Base-by-base conservation (phyloP, 352 stramenopile genomes). In the Thraustochytrium sp. region DNA sequence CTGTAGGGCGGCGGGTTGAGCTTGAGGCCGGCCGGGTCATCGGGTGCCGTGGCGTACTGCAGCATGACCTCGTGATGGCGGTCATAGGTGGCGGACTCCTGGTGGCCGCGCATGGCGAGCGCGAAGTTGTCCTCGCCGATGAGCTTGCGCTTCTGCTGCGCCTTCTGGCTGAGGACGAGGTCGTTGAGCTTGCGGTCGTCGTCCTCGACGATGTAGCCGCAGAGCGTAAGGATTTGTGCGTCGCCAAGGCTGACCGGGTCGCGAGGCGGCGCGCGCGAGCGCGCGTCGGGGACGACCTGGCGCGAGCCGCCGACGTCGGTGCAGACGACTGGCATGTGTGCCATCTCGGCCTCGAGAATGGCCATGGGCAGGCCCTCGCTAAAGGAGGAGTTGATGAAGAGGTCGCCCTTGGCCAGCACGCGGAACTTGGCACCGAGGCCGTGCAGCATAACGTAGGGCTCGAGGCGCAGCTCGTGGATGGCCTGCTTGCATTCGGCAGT, bases 301-400 rank as follows among this genome's bases (percentile, higher is more conserved):
- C 68, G 68, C 9, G 68, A 80, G 34, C 68, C 68, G 37, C 68
- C 68, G 21, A 80, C 68, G 51, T 80, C 68, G 9, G 68, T 80
- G 51, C 68, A 80, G 34, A 61, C 46, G n/a, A 80, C 68, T 26
- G 68, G 23, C n/a, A 80, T 34, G 31, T 80, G 31, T 8, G 68
- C 68, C 68, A 80, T 80, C 42, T 80, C 68, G 9, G 68, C 68
- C 68, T 80, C 68, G 37, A 80, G 53, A 65, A 80, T 64, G 42
- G 68, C 68, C 68, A 80, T 80, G 18, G 68, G 68, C 1, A 80
- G 68, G 26, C 68, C 68, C 40, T 80, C 68, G 13, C 21, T 46
- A 26, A 65, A 80, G 34, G 31, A 55, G 42, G 31, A 55, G 53
- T 80, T 80, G 48, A 80, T 46, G 31, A 80, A 80, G 68, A 80